Evolutionary conservation across 163 green algal genomes (phyloP), one percentile per base, ranked within the genome.

Genomic region (Scenedesmus sp.): DNA sequence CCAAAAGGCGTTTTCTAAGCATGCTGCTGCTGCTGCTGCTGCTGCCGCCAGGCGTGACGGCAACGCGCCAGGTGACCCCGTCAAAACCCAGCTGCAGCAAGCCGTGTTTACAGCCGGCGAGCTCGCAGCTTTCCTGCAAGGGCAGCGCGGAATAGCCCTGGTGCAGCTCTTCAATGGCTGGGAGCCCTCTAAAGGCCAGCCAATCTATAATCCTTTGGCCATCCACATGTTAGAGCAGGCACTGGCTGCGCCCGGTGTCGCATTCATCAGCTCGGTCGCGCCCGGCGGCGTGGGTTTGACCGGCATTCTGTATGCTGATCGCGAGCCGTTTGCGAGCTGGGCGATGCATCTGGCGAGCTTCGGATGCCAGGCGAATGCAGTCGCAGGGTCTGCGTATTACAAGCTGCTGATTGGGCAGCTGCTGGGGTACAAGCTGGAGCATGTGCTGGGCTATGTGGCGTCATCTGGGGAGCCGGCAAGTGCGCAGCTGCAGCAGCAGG

Each of bases 121-220:
- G 77, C 77, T 92, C 4, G 52, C 6, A 34, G 88, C 88, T 12
- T 67, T 92, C 20, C 60, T 88, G 46, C 13, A 62, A 76, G 88
- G 88, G 7, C 88, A 88, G 20, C 92, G 90, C 66, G 92, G 90
- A 13, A 74, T 92, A 2, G 87, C 87, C 1, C 81, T 91, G n/a
- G 88, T 94, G 26, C 91, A 95, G 62, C 88, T 94, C 16, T 95
- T 74, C 70, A 95, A 95, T 70, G 93, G 93, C n/a, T 95, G 92
- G 70, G 91, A 94, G 3, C 57, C 88, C 0, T 66, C 76, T 16
- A 84, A 84, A 4, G 93, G 93, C 20, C 93, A 95, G 55, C 91
- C 91, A 0, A 16, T 95, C 23, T 94, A 94, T 74, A 88, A 92
- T 57, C 92, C 92, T 0, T 90, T 82, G 13, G 92, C 91, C 4